phyloP scores from a whole-genome alignment of 805 yeast genomes.

The Sugiyamaella valdiviana region DNA sequence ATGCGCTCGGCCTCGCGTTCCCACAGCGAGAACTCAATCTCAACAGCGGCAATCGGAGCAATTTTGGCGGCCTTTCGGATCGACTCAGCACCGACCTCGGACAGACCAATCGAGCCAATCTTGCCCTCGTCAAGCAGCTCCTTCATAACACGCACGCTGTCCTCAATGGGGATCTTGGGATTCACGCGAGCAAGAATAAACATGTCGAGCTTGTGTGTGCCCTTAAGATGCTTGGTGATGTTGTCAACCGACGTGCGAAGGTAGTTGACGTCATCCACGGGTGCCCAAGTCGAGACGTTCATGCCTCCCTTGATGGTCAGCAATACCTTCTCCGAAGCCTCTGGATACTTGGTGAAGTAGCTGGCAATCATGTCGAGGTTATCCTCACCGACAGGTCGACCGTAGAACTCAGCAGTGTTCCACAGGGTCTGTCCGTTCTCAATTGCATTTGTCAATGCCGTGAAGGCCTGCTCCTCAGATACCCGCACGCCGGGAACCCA shows the following conservation, averaged over 20 bases:
- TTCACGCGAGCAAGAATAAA: conserved; percentile 71
- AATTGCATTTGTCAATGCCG: conserved; percentile 47
- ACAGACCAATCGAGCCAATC: conserved; percentile 60
- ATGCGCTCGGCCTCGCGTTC: conserved; percentile 53
- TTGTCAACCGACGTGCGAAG: conserved; percentile 45
- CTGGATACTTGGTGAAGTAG: conserved; percentile 55
- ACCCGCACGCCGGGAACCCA: conserved; percentile 52
- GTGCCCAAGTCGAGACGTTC: conserved; percentile 34
- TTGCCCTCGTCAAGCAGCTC: conserved; percentile 43
- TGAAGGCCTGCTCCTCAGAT: conserved; percentile 48
- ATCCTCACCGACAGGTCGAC: conserved; percentile 39
- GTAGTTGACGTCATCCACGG: conserved; percentile 46
- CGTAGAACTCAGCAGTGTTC: conserved; percentile 79
- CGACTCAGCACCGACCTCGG: conserved; percentile 63
- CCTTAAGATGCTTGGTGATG: conserved; percentile 25
- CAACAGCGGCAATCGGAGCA: conserved; percentile 59
- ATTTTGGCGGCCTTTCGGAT: conserved; percentile 52
- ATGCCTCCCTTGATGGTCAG: conserved; percentile 66
- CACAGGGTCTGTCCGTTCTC: conserved; percentile 46
- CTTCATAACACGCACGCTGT: conserved; percentile 49
- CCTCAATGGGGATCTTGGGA: conserved; percentile 45
- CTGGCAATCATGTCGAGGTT: conserved; percentile 53
- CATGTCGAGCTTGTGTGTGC: conserved; percentile 36
- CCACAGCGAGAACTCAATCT: conserved; percentile 72
- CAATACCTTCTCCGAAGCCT: conserved; percentile 47